phyloP scores from a whole-genome alignment of 73 alveolate genomes.

The Uronychia setigera region DNA sequence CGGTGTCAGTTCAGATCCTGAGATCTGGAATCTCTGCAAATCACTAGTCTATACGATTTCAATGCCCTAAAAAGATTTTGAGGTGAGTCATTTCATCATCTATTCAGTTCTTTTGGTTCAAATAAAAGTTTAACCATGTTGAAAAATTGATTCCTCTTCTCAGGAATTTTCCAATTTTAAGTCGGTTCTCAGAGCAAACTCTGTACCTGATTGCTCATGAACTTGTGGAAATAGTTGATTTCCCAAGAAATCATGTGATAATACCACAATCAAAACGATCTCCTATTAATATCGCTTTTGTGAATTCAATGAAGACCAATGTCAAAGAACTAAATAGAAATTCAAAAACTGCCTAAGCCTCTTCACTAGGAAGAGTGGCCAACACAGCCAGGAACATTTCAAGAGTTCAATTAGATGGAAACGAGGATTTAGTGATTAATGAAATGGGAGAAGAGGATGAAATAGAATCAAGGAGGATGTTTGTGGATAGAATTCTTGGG shows the following conservation, averaged over 20 bases:
- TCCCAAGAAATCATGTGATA: not conserved
- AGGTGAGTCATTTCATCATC: not conserved
- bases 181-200: not conserved
- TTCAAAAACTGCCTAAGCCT: too few relatives aligned
- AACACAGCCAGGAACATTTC: not conserved
- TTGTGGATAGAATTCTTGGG: not conserved
- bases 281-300: not conserved
- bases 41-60: not conserved
- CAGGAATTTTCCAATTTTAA: not conserved
- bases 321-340: not conserved
- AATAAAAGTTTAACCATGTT: not conserved
- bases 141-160: not conserved
- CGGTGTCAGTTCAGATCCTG: not conserved
- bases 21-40: not conserved
- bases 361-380: not conserved
- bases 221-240: not conserved
- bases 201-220: not conserved
- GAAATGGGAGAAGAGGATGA: not conserved
- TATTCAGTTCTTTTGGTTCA: not conserved
- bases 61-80: not conserved
- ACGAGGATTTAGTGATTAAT: not conserved
- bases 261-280: not conserved
- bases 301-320: not conserved
- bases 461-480: not conserved
- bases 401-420: not conserved